Evolutionary conservation across 441 rosid species (phyloP).

Genomic region (Bocquillonia castaneifolia): DNA sequence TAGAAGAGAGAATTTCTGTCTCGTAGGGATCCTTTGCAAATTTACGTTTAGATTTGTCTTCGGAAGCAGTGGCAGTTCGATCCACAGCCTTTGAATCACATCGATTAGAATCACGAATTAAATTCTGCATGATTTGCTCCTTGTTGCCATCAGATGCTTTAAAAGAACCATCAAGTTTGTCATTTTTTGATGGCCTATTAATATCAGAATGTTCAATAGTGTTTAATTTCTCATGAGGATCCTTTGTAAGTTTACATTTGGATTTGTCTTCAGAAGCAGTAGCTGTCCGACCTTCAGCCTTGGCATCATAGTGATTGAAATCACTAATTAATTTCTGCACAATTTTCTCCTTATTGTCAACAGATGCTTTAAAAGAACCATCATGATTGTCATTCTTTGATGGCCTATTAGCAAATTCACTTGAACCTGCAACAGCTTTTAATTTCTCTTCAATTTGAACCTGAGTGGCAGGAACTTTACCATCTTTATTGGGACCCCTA

Average conservation of each 20-base stretch:
- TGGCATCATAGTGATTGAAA: slow-evolving; percentile 21
- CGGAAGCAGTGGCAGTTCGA: slow-evolving; percentile 18
- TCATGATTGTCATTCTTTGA: slow-evolving; percentile 47
- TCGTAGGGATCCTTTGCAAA: slow-evolving; percentile 18
- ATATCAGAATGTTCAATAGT: no score
- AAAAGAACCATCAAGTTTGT: slow-evolving; percentile 34
- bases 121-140: slow-evolving; percentile 28
- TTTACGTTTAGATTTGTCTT: slow-evolving; percentile 31
- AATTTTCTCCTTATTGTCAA: slow-evolving; percentile 29
- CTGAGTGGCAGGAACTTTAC: slow-evolving; percentile 20
- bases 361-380: slow-evolving; percentile 22
- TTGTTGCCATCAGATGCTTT: slow-evolving; percentile 25
- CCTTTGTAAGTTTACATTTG: slow-evolving; percentile 19
- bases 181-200: slow-evolving; percentile 33
- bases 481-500: slow-evolving; percentile 19
- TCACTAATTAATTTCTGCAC: slow-evolving; percentile 25
- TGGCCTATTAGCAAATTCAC: slow-evolving; percentile 38
- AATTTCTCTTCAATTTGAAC: slow-evolving; percentile 27
- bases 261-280: slow-evolving; percentile 31
- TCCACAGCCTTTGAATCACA: slow-evolving; percentile 17
- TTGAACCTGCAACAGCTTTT: slow-evolving; percentile 26
- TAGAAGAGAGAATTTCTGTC: slow-evolving; percentile 23
- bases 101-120: slow-evolving; percentile 21
- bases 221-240: slow-evolving; percentile 10
- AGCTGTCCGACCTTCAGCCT: slow-evolving; percentile 8